A percentile compares a stretch with the other conserved stretches of the same genome.
These are phyloP conservation scores for Spiraea crenata DNA, from an alignment of 331 rosid genomes.

Conservation along the genomic window DNA sequence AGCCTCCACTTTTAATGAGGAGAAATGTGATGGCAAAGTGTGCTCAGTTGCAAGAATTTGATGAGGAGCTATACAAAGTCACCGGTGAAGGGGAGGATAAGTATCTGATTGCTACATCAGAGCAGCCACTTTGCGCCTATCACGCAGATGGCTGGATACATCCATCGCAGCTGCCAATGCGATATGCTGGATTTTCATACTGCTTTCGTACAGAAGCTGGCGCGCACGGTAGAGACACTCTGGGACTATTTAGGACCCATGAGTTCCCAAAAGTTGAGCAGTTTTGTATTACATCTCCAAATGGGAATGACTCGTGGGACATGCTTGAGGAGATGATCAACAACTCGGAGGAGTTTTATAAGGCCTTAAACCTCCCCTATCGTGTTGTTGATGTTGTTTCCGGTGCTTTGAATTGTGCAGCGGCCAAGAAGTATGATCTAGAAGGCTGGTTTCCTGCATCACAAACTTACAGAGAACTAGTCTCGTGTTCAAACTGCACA, in stretches of 20 bases:
- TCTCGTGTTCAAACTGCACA: slow-evolving; percentile 87
- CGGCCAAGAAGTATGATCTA: slow-evolving; percentile 82
- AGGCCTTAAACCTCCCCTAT: slow-evolving; percentile 66
- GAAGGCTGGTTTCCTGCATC: slow-evolving; percentile 96
- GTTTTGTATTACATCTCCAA: slow-evolving; percentile 73
- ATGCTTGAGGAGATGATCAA: slow-evolving; percentile 87
- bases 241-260: slow-evolving; percentile 85
- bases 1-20: slow-evolving; percentile 82
- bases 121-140: slow-evolving; percentile 85
- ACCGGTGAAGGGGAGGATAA: slow-evolving; percentile 33
- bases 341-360: slow-evolving; percentile 82
- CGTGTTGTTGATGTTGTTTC: slow-evolving; percentile 75
- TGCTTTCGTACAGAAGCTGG: slow-evolving; percentile 95
- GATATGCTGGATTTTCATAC: slow-evolving; percentile 79
- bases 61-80: slow-evolving; percentile 88
- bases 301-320: slow-evolving; percentile 69
- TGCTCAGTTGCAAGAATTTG: slow-evolving; percentile 87
- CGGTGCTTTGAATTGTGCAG: slow-evolving; percentile 91
- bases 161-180: slow-evolving; percentile 68
- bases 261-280: slow-evolving; percentile 88
- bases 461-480: slow-evolving; percentile 74
- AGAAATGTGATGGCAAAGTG: slow-evolving; percentile 85
- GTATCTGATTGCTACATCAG: slow-evolving; percentile 83
- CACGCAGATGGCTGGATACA: slow-evolving; percentile 81
- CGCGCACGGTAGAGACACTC: slow-evolving; percentile 81